Evolutionary conservation across 352 stramenopile genomes (phyloP), one percentile per base, ranked within the genome.

Genomic region (Phytophthora uliginosa): DNA sequence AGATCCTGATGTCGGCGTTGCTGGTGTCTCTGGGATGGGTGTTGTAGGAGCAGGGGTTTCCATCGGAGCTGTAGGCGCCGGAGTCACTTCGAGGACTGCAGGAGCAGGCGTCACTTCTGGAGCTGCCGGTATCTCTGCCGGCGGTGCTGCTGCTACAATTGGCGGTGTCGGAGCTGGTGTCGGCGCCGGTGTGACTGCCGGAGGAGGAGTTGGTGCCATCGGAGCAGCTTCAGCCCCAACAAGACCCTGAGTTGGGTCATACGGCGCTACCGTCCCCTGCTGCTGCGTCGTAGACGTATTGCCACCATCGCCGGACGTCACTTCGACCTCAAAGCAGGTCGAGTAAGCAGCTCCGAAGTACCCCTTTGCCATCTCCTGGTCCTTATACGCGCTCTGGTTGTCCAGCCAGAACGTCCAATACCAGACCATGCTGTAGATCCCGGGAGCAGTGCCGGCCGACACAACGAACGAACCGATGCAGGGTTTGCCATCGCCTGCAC

Each of bases 391-490:
- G n/a, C 40, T 42, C 57, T 81, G 68, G 56, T 89, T 77, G 38
- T 88, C 78, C 15, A 89, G 66, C 69, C 86, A 91, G 53, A 89
- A 91, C 52, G 81, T 89, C 84, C 84, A 92, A 70, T 88, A 92
- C 84, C 84, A 92, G 4, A 92, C 84, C 71, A 90, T 85, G 24
- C 79, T 83, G 71, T 89, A 92, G 34, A 85, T 72, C 8, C 84
- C 84, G 4, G 81, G 63, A 7, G 76, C 20, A 1, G 81, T 92
- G 33, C 79, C 81, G 10, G 36, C 56, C 3, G 84, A 82, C 65
- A 92, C 77, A 24, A 68, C 73, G 59, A 92, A 89, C 13, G 73
- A 71, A 15, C 85, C 80, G 56, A 92, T 81, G 51, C 85, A 92
- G 1, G 85, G 85, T 59, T 87, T 85, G 31, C 81, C 83, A 33